Evolutionary conservation across 2,329 filamentous ascomycete genomes (phyloP).

Genomic region (Paramyrothecium roridum): DNA sequence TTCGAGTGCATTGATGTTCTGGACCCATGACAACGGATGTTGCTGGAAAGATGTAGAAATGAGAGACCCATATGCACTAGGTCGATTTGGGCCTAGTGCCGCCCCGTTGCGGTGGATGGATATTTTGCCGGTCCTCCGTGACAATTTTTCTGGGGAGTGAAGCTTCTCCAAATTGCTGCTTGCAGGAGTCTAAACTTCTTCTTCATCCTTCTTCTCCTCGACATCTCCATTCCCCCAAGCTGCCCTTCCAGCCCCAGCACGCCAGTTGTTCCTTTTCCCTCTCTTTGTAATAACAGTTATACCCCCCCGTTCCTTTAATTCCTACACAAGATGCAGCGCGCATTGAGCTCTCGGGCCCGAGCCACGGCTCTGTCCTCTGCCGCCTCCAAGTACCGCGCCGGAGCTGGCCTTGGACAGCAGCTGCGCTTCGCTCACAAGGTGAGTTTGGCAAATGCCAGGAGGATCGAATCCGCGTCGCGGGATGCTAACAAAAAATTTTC

Average conservation of each 20-base stretch:
- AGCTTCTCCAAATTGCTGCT: conserved; percentile 16
- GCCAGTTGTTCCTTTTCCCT: conserved; percentile 16
- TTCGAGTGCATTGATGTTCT: no score
- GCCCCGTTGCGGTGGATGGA: conserved; percentile 23
- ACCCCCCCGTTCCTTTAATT: conserved; percentile 24
- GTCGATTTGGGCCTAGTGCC: conserved; percentile 23
- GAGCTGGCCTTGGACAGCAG: conserved; percentile 73
- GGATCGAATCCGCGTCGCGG: no score
- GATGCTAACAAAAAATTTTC: background rate
- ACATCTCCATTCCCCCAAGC: conserved; percentile 11
- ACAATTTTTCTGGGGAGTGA: conserved; percentile 36
- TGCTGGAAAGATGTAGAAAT: conserved; percentile 36
- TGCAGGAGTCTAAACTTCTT: conserved; percentile 12
- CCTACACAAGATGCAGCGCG: conserved; percentile 85
- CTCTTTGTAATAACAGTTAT: conserved; percentile 24
- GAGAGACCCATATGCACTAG: conserved; percentile 21
- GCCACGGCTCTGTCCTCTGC: conserved; percentile 75
- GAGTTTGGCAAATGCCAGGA: conserved; percentile 22
- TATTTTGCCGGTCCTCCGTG: conserved; percentile 37
- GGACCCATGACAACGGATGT: conserved; percentile 17
- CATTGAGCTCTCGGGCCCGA: conserved; percentile 77
- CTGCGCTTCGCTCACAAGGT: conserved; percentile 98
- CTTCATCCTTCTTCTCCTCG: conserved; percentile 14
- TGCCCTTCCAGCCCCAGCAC: conserved; percentile 11
- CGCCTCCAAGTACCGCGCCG: conserved; percentile 61